Evolutionary conservation across 768 basidiomycete genomes (phyloP).

Genomic region (Lentinula aciculospora): DNA sequence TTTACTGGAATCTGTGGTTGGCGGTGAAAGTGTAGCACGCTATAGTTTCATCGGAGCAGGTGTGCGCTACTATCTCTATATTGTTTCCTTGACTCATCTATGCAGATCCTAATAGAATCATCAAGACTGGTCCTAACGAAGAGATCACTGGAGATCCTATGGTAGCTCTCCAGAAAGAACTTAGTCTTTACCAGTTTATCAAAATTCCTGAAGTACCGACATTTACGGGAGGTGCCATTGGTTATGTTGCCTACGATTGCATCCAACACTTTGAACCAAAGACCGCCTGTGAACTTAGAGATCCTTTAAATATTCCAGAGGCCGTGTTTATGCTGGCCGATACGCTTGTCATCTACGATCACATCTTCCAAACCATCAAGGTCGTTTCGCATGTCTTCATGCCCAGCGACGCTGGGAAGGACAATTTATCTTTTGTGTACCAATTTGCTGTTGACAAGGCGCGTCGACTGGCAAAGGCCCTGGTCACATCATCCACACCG

Average conservation of each 20-base stretch:
- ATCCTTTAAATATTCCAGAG: slow-evolving; percentile 86
- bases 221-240: slow-evolving; percentile 96
- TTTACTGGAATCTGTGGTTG: slow-evolving; percentile 87
- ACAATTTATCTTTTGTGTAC: slow-evolving; percentile 80
- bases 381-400: slow-evolving; percentile 95
- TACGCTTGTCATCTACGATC: slow-evolving; percentile 94
- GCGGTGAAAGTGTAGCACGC: slow-evolving; percentile 85
- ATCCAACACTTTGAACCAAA: slow-evolving; percentile 96
- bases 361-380: slow-evolving; percentile 92
- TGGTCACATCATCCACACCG: slow-evolving; percentile 46
- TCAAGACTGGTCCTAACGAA: slow-evolving; percentile 83
- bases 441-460: slow-evolving; percentile 82
- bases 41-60: slow-evolving; percentile 97
- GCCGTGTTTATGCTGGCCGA: slow-evolving; percentile 96
- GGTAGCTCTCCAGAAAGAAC: slow-evolving; percentile 75
- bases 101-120: slow-evolving; percentile 87
- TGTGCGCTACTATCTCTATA: slow-evolving; percentile 26
- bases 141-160: slow-evolving; percentile 87
- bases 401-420: slow-evolving; percentile 59
- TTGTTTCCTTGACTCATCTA: background rate
- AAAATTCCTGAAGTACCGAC: slow-evolving; percentile 89
- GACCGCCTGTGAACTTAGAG: slow-evolving; percentile 69
- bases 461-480: slow-evolving; percentile 68
- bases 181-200: slow-evolving; percentile 83
- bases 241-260: slow-evolving; percentile 96